Evolutionary conservation across 352 stramenopile species (phyloP).

Genomic region (Phytophthora niederhauseri): DNA sequence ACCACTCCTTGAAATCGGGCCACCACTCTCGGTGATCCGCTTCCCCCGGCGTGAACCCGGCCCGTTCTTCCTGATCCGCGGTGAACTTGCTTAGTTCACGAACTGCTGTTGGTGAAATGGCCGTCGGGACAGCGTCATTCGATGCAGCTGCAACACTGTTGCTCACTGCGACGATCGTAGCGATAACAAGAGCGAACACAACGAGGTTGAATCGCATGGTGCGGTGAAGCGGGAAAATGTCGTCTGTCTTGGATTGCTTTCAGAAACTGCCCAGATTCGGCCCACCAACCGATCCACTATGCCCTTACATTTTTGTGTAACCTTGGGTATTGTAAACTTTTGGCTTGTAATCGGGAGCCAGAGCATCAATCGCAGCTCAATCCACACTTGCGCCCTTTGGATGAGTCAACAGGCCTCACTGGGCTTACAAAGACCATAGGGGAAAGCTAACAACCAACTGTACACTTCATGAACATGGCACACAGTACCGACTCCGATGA

Average conservation of each 20-base stretch:
- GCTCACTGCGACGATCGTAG: not conserved
- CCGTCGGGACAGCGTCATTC: not conserved
- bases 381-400: not conserved
- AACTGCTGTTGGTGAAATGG: not conserved
- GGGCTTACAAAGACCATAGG: not conserved
- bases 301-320: too few species aligned
- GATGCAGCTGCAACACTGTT: not conserved
- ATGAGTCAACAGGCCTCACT: not conserved
- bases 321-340: too few species aligned
- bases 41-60: not conserved
- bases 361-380: not conserved
- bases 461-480: not conserved
- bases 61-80: not conserved
- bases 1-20: not conserved
- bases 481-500: slow-evolving; percentile 3
- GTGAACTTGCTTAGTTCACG: not conserved
- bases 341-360: too few species aligned
- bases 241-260: too few species aligned
- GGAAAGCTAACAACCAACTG: slow-evolving; percentile 1
- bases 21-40: not conserved
- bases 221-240: too few species aligned
- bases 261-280: too few species aligned
- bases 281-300: too few species aligned
- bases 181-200: not conserved
- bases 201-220: not conserved